Conservation (phyloP, 2,329 filamentous ascomycete species). For the Aspergillus sp. region DNA sequence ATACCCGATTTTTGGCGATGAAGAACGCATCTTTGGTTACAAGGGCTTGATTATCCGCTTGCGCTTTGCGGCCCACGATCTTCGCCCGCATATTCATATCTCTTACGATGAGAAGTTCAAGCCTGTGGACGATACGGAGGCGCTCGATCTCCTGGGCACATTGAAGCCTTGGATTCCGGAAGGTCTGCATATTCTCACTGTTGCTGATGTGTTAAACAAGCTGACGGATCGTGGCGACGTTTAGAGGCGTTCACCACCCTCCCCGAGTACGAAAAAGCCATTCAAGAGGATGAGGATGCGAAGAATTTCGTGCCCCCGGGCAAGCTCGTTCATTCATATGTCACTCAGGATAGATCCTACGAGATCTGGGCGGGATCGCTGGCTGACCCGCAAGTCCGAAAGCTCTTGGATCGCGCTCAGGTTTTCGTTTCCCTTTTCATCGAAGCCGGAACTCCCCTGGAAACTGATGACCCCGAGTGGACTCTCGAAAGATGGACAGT, state of each 20-base stretch:
- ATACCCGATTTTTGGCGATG: conserved; percentile 89
- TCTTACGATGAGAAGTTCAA: conserved; percentile 68
- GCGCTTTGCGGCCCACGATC: conserved; percentile 65
- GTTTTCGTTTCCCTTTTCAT: conserved; percentile 83
- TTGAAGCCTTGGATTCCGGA: conserved; percentile 64
- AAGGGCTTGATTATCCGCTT: conserved; percentile 72
- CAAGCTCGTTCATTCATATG: conserved; percentile 61
- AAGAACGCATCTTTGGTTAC: conserved; percentile 88
- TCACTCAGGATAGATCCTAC: conserved; percentile 59
- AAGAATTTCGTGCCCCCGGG: conserved; percentile 69
- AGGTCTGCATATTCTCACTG: conserved; percentile 43
- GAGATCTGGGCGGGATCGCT: conserved; percentile 83
- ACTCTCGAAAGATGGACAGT: conserved; percentile 79
- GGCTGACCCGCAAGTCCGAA: conserved; percentile 62
- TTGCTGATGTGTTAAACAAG: background rate
- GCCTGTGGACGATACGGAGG: conserved; percentile 61
- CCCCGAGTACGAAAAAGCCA: conserved; percentile 56
- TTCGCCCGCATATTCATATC: conserved; percentile 71
- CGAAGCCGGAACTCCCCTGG: conserved; percentile 80
- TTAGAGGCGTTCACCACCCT: conserved; percentile 63
- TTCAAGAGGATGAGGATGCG: conserved; percentile 41
- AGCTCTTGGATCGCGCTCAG: conserved; percentile 75
- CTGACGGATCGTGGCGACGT: conserved; percentile 6
- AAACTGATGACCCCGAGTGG: conserved; percentile 66
- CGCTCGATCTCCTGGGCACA: conserved; percentile 63